phyloP scores from a whole-genome alignment of 1,139 yeast species.

The Debaryomycetaceae sp. region DNA sequence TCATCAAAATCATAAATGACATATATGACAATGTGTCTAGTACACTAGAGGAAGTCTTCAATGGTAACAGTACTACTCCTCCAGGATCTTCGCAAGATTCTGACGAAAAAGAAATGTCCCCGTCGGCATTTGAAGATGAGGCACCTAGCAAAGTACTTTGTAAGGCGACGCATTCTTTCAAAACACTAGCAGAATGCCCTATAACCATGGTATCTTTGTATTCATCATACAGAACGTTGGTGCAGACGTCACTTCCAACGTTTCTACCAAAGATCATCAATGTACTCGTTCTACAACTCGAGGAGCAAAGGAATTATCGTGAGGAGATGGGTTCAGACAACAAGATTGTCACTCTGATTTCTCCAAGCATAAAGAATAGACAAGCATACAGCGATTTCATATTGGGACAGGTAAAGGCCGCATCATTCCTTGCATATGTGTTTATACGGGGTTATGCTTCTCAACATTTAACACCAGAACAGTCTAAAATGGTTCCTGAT shows the following conservation, averaged over 20 bases:
- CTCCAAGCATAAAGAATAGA: slow-evolving; percentile 73
- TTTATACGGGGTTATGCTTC: slow-evolving; percentile 80
- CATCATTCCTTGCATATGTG: slow-evolving; percentile 90
- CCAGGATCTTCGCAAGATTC: slow-evolving; percentile 30
- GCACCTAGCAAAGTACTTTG: slow-evolving; percentile 37
- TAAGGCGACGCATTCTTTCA: slow-evolving; percentile 76
- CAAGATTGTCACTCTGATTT: slow-evolving; percentile 47
- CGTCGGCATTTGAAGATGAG: slow-evolving; percentile 35
- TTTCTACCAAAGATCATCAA: slow-evolving; percentile 83
- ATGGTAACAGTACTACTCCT: slow-evolving; percentile 2
- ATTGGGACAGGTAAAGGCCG: slow-evolving; percentile 94
- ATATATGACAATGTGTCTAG: slow-evolving; percentile 79
- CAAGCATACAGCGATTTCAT: slow-evolving; percentile 85
- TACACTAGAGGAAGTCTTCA: slow-evolving; percentile 65
- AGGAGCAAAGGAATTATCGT: slow-evolving; percentile 35
- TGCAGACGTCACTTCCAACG: slow-evolving; percentile 64
- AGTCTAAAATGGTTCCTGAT: slow-evolving; percentile 74
- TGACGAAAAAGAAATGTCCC: slow-evolving; percentile 36
- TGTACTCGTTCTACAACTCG: slow-evolving; percentile 72
- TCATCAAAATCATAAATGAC: slow-evolving; percentile 70
- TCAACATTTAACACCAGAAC: slow-evolving; percentile 58
- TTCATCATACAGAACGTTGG: slow-evolving; percentile 78
- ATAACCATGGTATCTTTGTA: slow-evolving; percentile 91
- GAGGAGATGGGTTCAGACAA: slow-evolving; percentile 64
- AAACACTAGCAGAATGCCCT: slow-evolving; percentile 94